Evolutionary conservation across 2,329 filamentous ascomycete species (phyloP), one percentile per base, ranked within the genome.

Genomic region (Knoxdaviesia capensis): DNA sequence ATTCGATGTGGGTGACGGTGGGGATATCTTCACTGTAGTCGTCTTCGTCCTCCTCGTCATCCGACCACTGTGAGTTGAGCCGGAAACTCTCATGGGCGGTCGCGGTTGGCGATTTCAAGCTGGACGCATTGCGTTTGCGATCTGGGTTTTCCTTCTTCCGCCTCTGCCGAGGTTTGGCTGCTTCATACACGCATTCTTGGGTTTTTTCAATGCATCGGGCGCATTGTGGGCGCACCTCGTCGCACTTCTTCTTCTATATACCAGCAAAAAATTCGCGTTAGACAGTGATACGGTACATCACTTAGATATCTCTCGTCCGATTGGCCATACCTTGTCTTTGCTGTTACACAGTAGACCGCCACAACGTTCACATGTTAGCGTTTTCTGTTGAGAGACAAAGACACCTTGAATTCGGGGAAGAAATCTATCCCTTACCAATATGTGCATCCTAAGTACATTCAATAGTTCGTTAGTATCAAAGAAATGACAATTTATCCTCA

Each of bases 181-280:
- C 56, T 44, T 70, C 68, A 47, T 73, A 73, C 3, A 58, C 53
- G 49, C 68, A 72, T 28, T 64, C 59, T 38, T 65, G 56, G 40
- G 58, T 58, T 36, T 63, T 60, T 51, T 72, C 68, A 36, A 55
- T 49, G 52, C 68, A 72, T 36, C 68, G 65, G 28, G 62, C 57
- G 49, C 68, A 72, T 38, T 59, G 56, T 3, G 68, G 68, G 6
- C 66, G 63, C 33, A 53, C 56, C 52, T 72, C 68, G 49, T 72
- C 65, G 49, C 68, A 72, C 55, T 72, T 72, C 53, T 73, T 73
- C 53, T 73, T 72, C 68, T 72, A 45, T 47, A 31, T 20, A 20
- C 20, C 20, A 20, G 20, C 20, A 20, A 20, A 20, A 2, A 3
- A 2, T 20, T 20, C 20, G 20, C 20, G 20, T 20, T 20, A 20